A percentile compares a stretch with the other conserved stretches of the same genome.
These are phyloP conservation scores for Schizochytrium sp. DNA, from an alignment of 108 stramenopile genomes.

Conservation along the genomic window DNA sequence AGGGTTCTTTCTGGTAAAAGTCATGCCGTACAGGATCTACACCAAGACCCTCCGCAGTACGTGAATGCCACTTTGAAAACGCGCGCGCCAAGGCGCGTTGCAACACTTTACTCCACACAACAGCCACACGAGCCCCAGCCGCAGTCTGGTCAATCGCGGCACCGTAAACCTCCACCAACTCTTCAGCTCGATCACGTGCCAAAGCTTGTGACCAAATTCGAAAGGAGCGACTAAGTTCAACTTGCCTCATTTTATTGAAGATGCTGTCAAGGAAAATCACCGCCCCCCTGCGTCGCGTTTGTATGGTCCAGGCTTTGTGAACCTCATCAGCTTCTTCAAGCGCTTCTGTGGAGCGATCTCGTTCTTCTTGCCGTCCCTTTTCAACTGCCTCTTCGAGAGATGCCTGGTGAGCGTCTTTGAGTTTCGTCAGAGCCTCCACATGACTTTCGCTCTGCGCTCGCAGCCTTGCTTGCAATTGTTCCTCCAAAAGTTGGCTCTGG, in stretches of 20 bases:
- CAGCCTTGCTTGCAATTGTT: constrained; percentile 11
- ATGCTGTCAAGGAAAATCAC: background rate
- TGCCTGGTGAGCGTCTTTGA: background rate
- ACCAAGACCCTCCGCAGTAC: background rate
- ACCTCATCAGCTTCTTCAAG: background rate
- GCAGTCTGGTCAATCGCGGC: constrained; percentile 47
- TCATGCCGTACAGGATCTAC: background rate
- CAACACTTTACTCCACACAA: constrained; percentile 11
- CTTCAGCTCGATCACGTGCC: background rate
- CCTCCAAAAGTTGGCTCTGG: background rate
- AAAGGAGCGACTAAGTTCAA: background rate
- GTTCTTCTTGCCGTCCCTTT: background rate
- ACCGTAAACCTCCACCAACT: constrained; percentile 48
- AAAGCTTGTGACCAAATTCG: background rate
- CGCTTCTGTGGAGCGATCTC: background rate
- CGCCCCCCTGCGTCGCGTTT: constrained; percentile 49
- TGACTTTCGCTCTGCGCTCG: constrained; percentile 4
- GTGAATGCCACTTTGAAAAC: background rate
- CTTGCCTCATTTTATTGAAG: background rate
- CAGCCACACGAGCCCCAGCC: constrained; percentile 14
- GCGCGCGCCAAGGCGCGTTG: background rate
- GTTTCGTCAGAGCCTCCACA: background rate
- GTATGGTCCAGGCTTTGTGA: background rate
- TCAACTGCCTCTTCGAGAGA: background rate
- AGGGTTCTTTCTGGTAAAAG: constrained; percentile 8